Base-by-base conservation (phyloP, 768 basidiomycete species). In the Candolleomyces aberdarensis region DNA sequence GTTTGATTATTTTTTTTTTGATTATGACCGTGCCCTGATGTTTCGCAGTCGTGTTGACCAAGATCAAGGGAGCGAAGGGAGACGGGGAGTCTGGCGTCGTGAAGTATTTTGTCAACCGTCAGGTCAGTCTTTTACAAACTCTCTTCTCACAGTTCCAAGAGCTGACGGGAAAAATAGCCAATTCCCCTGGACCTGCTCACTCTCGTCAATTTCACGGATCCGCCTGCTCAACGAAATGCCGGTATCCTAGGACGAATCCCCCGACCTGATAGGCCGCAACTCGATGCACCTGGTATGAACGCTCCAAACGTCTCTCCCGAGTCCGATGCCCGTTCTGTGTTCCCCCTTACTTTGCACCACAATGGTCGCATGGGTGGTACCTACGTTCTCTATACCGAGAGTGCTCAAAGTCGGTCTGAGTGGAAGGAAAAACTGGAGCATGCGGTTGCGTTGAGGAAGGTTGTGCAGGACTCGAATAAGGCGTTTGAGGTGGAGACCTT, bases 381-480 rank as follows among this genome's bases (percentile, higher is more conserved):
- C 8, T 91, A 93, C 66, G 90, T 92, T 2, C 75, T 98, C 1
- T 98, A 92, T 72, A 91, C 95, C 7, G 96, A 98, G 64, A 85
- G 88, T 0, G 75, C 83, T 3, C 85, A 88, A 44, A 83, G 83
- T 2, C 85, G 96, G 2, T 70, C 77, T 8, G 94, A 96, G 61
- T 99, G 97, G 97, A 89, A 92, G 72, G 78, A 85, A 66, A 95
- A 93, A 72, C 75, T 98, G 4, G 86, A 94, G 61, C 92, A 96
- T 71, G 95, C 96, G 15, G 84, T 94, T 56, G 90, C 87, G 9
- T 69, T 96, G 59, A 85, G 96, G 49, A 88, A 84, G 67, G 87
- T 90, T 39, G 93, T 95, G 31, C 91, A 96, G 69, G 96, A 98
- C 69, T 90, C 91, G 26, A 95, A 94, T 74, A 94, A 94, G 78